Evolutionary conservation across 257 asterid genomes (phyloP).

Genomic region (Thymus mandschuricus): DNA sequence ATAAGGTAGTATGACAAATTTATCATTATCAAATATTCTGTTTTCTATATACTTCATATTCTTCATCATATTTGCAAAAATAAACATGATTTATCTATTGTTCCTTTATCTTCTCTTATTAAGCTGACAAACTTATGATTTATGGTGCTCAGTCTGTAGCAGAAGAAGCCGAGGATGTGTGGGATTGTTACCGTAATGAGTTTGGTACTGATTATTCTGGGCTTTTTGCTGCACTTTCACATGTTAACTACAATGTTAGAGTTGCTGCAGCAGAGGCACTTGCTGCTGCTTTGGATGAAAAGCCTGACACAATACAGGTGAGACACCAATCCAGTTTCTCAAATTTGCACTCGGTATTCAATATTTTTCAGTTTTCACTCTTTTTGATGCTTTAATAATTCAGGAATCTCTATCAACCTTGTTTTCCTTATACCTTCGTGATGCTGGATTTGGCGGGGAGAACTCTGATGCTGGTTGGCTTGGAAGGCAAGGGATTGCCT

Average conservation of each 20-base stretch:
- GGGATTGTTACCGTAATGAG: conserved; percentile 89
- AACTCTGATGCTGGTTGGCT: conserved; percentile 79
- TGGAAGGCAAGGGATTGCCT: conserved; percentile 95
- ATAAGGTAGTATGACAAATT: conserved; percentile 65
- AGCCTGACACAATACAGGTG: conserved; percentile 93
- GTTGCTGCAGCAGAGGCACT: conserved; percentile 97
- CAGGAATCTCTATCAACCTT: conserved; percentile 91
- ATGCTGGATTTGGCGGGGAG: conserved; percentile 62
- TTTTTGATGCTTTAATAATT: conserved; percentile 30
- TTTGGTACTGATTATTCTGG: conserved; percentile 92
- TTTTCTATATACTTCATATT: conserved; percentile 22
- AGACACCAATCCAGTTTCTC: conserved; percentile 19
- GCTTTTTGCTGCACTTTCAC: conserved; percentile 82
- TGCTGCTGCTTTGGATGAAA: conserved; percentile 98
- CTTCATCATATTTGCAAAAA: background rate
- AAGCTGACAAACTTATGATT: conserved; percentile 9
- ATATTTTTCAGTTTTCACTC: conserved; percentile 33
- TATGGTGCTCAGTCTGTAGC: conserved; percentile 69
- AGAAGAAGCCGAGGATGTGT: conserved; percentile 87
- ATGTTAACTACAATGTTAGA: conserved; percentile 80
- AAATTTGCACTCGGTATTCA: conserved; percentile 12
- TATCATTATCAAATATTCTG: conserved; percentile 3
- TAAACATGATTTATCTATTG: background rate
- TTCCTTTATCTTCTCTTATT: background rate
- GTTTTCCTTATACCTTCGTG: conserved; percentile 84